A percentile compares a stretch with the other conserved stretches of the same genome.
Evolutionary conservation across 2,329 filamentous ascomycete genomes (phyloP).

Genomic region (Cytospora mali): DNA sequence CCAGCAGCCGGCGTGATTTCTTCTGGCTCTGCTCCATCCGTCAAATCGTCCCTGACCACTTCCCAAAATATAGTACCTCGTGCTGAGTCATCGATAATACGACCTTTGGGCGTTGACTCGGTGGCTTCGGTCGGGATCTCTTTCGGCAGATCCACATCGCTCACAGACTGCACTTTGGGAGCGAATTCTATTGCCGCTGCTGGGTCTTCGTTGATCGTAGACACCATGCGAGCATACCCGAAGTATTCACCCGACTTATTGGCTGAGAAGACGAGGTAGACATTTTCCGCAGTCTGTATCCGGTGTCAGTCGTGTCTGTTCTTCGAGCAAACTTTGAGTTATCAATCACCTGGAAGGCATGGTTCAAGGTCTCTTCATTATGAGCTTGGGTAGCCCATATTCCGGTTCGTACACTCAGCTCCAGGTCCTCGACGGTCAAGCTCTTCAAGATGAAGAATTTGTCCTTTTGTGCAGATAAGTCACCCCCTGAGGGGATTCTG

Average conservation of each 20-base stretch:
- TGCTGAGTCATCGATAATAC: conserved; percentile 89
- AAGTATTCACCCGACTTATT: conserved; percentile 98
- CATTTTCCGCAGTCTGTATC: conserved; percentile 71
- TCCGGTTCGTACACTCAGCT: conserved; percentile 82
- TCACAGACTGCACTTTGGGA: conserved; percentile 61
- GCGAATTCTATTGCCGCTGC: conserved; percentile 70
- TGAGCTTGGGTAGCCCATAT: conserved; percentile 95
- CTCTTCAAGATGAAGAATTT: conserved; percentile 94
- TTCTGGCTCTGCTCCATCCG: conserved; percentile 46
- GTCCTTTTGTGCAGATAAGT: conserved; percentile 53
- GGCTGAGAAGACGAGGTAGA: conserved; percentile 92
- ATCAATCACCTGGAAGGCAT: conserved; percentile 72
- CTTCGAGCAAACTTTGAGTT: conserved; percentile 2
- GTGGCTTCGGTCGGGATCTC: conserved; percentile 80
- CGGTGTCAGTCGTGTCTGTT: neutral
- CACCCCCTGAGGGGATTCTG: conserved; percentile 19
- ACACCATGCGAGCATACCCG: conserved; percentile 89
- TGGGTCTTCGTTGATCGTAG: conserved; percentile 78
- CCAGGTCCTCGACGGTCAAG: conserved; percentile 85
- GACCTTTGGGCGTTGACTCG: conserved; percentile 75
- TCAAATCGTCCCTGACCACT: conserved; percentile 57
- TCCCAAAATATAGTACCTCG: conserved; percentile 99
- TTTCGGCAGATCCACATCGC: conserved; percentile 70
- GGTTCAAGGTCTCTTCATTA: conserved; percentile 83
- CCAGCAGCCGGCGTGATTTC: conserved; percentile 47